Conservation (phyloP, 768 basidiomycete species). For the Boletus barrowsii region DNA sequence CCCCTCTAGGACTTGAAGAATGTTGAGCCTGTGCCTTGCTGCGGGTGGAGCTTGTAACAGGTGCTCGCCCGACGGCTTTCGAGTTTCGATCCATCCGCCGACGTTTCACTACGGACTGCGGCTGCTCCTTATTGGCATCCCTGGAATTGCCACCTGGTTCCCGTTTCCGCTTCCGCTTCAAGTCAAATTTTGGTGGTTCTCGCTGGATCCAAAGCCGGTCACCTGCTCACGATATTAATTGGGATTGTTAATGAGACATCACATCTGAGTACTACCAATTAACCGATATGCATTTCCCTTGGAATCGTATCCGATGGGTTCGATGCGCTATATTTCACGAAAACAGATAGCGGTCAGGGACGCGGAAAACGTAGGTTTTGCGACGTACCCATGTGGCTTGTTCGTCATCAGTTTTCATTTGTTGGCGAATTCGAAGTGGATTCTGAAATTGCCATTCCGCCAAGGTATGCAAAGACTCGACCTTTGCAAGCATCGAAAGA, state of each 20-base stretch:
- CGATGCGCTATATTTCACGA: conserved; percentile 57
- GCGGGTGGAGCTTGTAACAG: conserved; percentile 12
- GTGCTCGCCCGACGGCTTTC: background rate
- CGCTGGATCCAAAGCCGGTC: conserved; percentile 88
- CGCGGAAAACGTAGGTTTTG: background rate
- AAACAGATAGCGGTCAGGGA: background rate
- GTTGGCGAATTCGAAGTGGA: conserved; percentile 58
- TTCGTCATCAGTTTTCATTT: conserved; percentile 82
- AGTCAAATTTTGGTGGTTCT: conserved; percentile 46
- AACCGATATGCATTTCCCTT: conserved; percentile 82
- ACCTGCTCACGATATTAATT: conserved; percentile 38
- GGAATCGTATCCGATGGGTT: conserved; percentile 82
- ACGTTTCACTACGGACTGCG: conserved; percentile 25
- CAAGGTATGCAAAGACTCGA: conserved; percentile 70
- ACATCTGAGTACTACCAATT: conserved; percentile 57
- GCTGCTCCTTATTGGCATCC: conserved; percentile 17
- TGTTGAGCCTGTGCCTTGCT: conserved; percentile 9
- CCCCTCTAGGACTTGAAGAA: conserved; percentile 40
- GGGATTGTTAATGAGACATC: background rate
- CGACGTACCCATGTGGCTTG: conserved; percentile 69
- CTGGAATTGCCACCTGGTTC: conserved; percentile 27
- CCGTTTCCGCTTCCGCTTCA: conserved; percentile 46
- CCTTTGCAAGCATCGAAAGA: conserved; percentile 66
- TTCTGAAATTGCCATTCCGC: conserved; percentile 89
- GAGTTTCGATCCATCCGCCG: conserved; percentile 17